Evolutionary conservation across 345 rosid species (phyloP), one percentile per base, ranked within the genome.

Genomic region (Boechera stricta): DNA sequence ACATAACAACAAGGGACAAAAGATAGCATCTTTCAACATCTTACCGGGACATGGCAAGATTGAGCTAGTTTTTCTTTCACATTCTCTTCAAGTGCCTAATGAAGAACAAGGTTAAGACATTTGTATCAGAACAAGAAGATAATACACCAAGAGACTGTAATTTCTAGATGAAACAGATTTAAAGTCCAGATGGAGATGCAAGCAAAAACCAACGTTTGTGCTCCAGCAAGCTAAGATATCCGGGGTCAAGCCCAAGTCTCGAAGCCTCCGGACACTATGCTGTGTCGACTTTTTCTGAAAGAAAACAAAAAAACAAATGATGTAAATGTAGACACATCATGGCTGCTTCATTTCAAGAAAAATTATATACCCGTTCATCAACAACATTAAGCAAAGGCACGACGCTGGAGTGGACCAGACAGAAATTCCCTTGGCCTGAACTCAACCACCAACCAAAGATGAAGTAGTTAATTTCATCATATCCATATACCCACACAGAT

Each of bases 211-310:
- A 11, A 7, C 67, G 7, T 75, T 86, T 5, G 97, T 85, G 85
- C 96, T 92, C 36, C 99, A 88, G 81, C 98, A 94, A 75, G 97
- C 99, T 73, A 94, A 84, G 71, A 94, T 84, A 79, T 92, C 81
- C 1, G 99, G 98, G 2, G 86, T 85, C 87, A 94, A 72, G 12
- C 99, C 99, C 67, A 89, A 86, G 54, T 96, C 98, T 84, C 97
- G 83, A 45, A 94, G 86, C n/a, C 88, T 90, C 56, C 88, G 84
- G 62, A 92, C 94, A 77, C 99, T 92, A 67, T 92, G 99, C 83
- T 92, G 99, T 64, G 99, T 94, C 16, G 98, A 98, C 74, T 98
- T 94, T 89, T 94, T 94, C 98, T 94, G 82, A 74, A 79, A 56
- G 32, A 32, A 67, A 5, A 74, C 4, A 8, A 63, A 16, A 26